Evolutionary conservation across 2,329 filamentous ascomycete species (phyloP).

Genomic region (Ascocoryne sarcoides): DNA sequence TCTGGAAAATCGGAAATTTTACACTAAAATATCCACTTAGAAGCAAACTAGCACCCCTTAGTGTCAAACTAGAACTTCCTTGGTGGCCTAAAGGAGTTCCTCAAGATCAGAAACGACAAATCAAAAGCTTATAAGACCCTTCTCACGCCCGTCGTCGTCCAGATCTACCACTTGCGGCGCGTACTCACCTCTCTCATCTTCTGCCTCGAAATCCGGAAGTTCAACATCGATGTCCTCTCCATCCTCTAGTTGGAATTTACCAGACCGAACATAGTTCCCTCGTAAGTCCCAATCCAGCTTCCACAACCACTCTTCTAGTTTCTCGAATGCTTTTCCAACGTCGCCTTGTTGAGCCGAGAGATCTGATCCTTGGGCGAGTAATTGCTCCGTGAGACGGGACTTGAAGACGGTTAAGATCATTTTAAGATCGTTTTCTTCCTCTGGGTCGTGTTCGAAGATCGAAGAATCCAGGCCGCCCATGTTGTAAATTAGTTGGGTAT

Average conservation of each 20-base stretch:
- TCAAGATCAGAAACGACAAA: conserved; percentile 4
- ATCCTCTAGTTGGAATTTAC: conserved; percentile 43
- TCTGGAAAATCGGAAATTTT: no score
- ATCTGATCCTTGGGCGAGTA: conserved; percentile 30
- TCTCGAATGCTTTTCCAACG: conserved; percentile 40
- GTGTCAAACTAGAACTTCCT: no score
- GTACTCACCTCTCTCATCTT: conserved; percentile 35
- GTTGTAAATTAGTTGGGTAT: conserved; percentile 47
- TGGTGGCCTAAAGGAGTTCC: no score
- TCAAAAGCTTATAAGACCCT: conserved; percentile 25
- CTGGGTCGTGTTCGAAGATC: conserved; percentile 29
- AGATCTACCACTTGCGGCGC: conserved; percentile 27
- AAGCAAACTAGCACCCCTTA: no score
- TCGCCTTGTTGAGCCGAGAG: conserved; percentile 34
- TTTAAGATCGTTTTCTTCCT: conserved; percentile 31
- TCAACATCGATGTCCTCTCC: conserved; percentile 38
- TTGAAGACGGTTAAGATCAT: conserved; percentile 46
- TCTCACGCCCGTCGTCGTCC: conserved; percentile 27
- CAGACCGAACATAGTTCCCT: conserved; percentile 37
- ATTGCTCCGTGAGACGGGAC: conserved; percentile 40
- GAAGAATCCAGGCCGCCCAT: conserved; percentile 39
- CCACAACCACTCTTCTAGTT: conserved; percentile 40
- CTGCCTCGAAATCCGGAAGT: conserved; percentile 42
- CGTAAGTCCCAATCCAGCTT: conserved; percentile 47
- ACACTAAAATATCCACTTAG: no score